Percentiles rank a stretch among this genome's conserved stretches.
phyloP scores from a whole-genome alignment of 2,329 filamentous ascomycete genomes.

The Calonectria multiphialidica region DNA sequence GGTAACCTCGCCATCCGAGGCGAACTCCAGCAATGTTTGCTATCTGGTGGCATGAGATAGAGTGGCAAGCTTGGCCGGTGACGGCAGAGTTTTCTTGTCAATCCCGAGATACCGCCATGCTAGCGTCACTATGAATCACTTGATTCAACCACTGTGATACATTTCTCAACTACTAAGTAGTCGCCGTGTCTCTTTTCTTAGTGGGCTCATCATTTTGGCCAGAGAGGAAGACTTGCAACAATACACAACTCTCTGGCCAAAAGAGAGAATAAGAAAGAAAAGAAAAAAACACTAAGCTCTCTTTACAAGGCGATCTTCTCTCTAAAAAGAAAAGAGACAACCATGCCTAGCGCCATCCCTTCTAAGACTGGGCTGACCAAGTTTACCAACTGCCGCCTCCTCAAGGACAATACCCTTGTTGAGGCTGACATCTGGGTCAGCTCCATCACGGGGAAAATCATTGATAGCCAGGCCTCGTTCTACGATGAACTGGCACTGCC shows the following conservation, averaged over 20 bases:
- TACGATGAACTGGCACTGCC: slow-evolving; percentile 78
- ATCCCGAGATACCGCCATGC: slow-evolving; percentile 33
- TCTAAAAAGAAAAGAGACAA: slow-evolving; percentile 22
- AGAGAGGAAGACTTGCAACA: slow-evolving; percentile 2
- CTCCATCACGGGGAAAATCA: slow-evolving; percentile 83
- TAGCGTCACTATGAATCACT: slow-evolving; percentile 34
- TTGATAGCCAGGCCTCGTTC: slow-evolving; percentile 76
- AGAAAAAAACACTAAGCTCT: not conserved
- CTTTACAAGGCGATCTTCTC: slow-evolving; percentile 7
- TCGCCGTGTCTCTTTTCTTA: not conserved
- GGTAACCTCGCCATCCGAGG: slow-evolving; percentile 1
- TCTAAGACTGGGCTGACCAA: slow-evolving; percentile 76
- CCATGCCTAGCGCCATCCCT: slow-evolving; percentile 63
- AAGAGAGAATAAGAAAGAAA: not conserved
- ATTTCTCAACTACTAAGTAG: slow-evolving; percentile 18
- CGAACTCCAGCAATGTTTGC: slow-evolving; percentile 30
- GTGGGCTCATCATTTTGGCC: slow-evolving; percentile 6
- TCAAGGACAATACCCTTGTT: slow-evolving; percentile 76
- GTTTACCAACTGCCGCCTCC: slow-evolving; percentile 87
- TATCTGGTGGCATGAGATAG: slow-evolving; percentile 20
- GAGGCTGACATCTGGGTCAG: slow-evolving; percentile 91
- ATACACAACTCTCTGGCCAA: slow-evolving; percentile 10
- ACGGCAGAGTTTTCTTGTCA: slow-evolving; percentile 28
- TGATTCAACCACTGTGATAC: slow-evolving; percentile 13
- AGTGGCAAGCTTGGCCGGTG: slow-evolving; percentile 29